Evolutionary conservation across 768 basidiomycete genomes (phyloP).

Genomic region (Dioszegia hungarica): DNA sequence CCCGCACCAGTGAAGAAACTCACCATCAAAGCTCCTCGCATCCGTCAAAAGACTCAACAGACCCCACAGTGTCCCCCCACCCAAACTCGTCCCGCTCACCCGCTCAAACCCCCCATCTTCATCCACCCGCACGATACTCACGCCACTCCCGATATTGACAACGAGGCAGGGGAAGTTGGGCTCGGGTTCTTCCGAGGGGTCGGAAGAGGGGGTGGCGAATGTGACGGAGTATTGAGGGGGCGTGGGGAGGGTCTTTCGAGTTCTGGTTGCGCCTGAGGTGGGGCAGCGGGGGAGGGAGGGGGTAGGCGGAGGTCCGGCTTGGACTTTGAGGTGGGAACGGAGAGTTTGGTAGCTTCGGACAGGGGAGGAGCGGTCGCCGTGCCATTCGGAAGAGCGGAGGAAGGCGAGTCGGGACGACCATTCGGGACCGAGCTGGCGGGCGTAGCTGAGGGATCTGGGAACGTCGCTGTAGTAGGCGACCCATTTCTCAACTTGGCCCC

Average conservation of each 20-base stretch:
- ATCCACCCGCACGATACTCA: constrained; percentile 94
- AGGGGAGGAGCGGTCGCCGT: no score
- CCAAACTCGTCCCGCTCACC: constrained; percentile 92
- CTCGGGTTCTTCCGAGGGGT: constrained; percentile 52
- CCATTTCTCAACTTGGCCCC: constrained; percentile 1
- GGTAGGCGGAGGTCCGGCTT: neutral
- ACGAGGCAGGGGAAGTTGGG: constrained; percentile 92
- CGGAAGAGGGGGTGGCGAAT: constrained; percentile 60
- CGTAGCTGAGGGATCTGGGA: neutral
- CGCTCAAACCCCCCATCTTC: constrained; percentile 93
- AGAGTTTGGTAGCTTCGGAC: no score
- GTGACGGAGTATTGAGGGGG: constrained; percentile 84
- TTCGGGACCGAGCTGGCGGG: no score
- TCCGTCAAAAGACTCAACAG: constrained; percentile 89
- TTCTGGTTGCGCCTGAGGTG: constrained; percentile 21
- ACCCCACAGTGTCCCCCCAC: constrained; percentile 97
- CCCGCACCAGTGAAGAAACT: no score
- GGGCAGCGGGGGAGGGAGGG: neutral
- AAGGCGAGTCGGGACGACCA: no score
- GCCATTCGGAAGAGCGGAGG: no score
- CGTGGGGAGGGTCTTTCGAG: constrained; percentile 84
- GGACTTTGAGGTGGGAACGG: neutral
- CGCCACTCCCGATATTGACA: constrained; percentile 97
- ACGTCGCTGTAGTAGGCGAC: neutral
- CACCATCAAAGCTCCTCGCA: constrained; percentile 91